Conservation (phyloP, 2,329 filamentous ascomycete genomes). For the Penicillium decumbens region DNA sequence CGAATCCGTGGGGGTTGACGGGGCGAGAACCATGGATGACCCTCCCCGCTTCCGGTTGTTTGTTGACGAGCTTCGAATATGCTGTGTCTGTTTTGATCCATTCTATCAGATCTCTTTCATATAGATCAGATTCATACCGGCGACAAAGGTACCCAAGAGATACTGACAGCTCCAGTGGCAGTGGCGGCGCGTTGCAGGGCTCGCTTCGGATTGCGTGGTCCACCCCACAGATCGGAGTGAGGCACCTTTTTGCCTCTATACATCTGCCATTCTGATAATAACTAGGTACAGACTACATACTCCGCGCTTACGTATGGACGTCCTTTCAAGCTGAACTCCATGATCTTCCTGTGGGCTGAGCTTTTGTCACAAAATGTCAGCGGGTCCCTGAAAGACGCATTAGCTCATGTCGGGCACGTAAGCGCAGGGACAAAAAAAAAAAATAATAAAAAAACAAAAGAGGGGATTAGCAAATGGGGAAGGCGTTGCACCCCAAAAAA, state of each 20-base stretch:
- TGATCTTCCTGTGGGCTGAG: background rate
- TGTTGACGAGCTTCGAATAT: conserved; percentile 9
- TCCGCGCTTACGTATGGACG: background rate
- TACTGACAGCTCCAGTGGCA: background rate
- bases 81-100: background rate
- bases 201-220: conserved; percentile 5
- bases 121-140: background rate
- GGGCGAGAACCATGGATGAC: conserved; percentile 13
- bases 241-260: conserved; percentile 4
- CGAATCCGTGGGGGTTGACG: conserved; percentile 7
- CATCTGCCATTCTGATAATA: no score
- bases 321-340: background rate
- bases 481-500: background rate
- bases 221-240: conserved; percentile 5
- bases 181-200: background rate
- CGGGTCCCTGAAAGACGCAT: background rate
- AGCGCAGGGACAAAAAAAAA: background rate
- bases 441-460: background rate
- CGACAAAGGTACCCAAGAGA: background rate
- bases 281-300: background rate
- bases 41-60: conserved; percentile 14
- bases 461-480: background rate
- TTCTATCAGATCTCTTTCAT: background rate
- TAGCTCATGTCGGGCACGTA: background rate
- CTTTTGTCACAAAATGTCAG: background rate